These are phyloP conservation scores for Rhynchospora tenuis DNA, from an alignment of 176 grass and related monocot genomes.

Conservation along the genomic window DNA sequence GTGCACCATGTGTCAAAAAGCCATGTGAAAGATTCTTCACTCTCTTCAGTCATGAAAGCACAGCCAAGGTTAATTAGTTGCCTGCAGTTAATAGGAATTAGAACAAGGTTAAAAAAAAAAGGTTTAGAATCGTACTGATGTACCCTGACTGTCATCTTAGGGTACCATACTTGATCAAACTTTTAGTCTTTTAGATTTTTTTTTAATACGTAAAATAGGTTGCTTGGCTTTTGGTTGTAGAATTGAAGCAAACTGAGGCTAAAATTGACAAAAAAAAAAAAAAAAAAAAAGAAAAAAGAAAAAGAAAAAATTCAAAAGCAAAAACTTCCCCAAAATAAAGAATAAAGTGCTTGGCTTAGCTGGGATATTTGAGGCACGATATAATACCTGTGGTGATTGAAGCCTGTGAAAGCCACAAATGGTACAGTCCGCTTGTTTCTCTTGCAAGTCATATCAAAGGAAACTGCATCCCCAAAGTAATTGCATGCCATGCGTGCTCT, in stretches of 20 bases:
- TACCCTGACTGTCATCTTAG: neutral
- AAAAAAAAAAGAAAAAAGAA: too few species aligned
- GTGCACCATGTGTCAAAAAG: conserved; percentile 55
- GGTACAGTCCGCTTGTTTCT: conserved; percentile 39
- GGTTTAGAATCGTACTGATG: neutral
- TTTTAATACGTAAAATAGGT: neutral
- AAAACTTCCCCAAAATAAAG: neutral
- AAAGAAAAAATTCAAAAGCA: neutral
- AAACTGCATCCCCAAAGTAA: conserved; percentile 42
- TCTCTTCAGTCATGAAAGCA: conserved; percentile 60
- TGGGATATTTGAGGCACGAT: neutral
- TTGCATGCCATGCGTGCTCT: conserved; percentile 31
- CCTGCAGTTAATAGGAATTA: neutral
- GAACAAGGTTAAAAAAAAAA: neutral
- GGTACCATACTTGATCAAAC: neutral
- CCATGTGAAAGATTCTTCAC: conserved; percentile 47
- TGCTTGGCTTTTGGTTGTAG: neutral
- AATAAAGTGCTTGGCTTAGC: neutral
- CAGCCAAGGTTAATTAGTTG: conserved; percentile 42
- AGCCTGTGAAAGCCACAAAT: conserved; percentile 41
- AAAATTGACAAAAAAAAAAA: neutral
- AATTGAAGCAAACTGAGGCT: neutral
- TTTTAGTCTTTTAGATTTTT: neutral
- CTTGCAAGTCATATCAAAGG: conserved; percentile 53
- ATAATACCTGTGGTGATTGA: conserved; percentile 55